phyloP scores from a whole-genome alignment of 1,284 basidiomycete species.

The Marasmius sp. region DNA sequence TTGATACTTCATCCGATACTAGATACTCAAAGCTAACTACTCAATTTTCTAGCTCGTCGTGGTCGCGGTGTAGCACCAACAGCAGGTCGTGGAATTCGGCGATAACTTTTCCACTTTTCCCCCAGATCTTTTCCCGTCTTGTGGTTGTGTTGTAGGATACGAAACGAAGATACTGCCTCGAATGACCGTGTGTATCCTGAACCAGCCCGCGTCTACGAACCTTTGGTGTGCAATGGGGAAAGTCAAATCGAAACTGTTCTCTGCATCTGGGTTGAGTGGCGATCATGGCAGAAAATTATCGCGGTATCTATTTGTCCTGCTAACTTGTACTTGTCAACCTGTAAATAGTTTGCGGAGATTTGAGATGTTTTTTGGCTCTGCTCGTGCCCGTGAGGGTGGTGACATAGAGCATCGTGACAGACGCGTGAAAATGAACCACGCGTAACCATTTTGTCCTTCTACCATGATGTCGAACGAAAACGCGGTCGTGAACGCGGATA shows the following conservation, averaged over 20 bases:
- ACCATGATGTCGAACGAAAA: not conserved
- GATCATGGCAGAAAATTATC: too few species aligned
- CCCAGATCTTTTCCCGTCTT: not conserved
- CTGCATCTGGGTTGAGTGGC: too few species aligned
- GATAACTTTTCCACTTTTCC: constrained; percentile 40
- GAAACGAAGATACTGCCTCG: not conserved
- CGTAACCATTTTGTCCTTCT: not conserved
- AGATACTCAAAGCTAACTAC: constrained; percentile 7
- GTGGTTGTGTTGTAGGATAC: constrained; percentile 10
- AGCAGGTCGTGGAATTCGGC: constrained; percentile 71
- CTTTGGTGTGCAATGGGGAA: too few species aligned
- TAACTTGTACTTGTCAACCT: too few species aligned
- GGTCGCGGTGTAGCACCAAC: constrained; percentile 74
- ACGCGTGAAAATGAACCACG: not conserved
- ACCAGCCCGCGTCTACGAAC: too few species aligned
- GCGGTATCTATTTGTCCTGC: too few species aligned
- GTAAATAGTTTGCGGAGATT: too few species aligned
- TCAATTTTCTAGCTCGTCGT: constrained; percentile 63
- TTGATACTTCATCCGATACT: constrained; percentile 4
- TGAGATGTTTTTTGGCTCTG: too few species aligned
- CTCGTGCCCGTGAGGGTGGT: too few species aligned
- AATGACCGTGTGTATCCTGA: too few species aligned
- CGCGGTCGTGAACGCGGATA: not conserved
- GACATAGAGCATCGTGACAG: not conserved
- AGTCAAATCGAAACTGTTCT: too few species aligned